Evolutionary conservation across 768 basidiomycete species (phyloP), one percentile per base, ranked within the genome.

Genomic region (Epithele typhae): DNA sequence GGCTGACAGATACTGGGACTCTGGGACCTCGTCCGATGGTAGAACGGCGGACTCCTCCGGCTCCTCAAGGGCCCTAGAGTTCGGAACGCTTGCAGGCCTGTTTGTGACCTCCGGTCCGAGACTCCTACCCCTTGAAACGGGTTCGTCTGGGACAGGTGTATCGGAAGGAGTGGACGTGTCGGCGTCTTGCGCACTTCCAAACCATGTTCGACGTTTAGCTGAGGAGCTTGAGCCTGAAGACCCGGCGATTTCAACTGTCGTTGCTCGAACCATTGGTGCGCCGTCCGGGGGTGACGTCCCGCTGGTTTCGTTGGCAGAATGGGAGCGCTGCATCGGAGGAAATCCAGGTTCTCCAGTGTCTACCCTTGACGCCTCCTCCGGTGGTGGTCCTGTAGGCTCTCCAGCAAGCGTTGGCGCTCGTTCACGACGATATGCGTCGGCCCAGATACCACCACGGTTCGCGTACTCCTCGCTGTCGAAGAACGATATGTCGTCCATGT

Each of bases 401-500:
- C 44, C 42, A 1, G 49, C 25, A n/a, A 52, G 19, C 2, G 57
- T 33, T 8, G 55, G 32, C 15, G 49, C 43, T 14, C 51, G 58
- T 40, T 73, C 73, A 23, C 56, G 67, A 24, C 83, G 73, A 3
- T 68, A 74, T 7, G 92, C 85, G 53, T 92, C 89, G 7, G 79
- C 73, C 78, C 87, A 98, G 53, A 99, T 87, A 6, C 94, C 95
- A 37, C 94, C 95, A 30, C 95, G 82, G 47, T 77, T 82, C 41
- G 60, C 56, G 57, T 77, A 84, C 2, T 61, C 57, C 3, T 59
- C 59, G 27, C 87, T 94, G 63, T 96, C 87, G 62, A 95, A 98
- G 75, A 93, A 97, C 11, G 93, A 76, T 49, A 98, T 87, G 59
- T 99, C 96, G 64, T 99, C 96, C 92, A 97, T 96, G 67, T 96